Evolutionary conservation across 2,329 filamentous ascomycete species (phyloP).

Genomic region (Penicillium freii): DNA sequence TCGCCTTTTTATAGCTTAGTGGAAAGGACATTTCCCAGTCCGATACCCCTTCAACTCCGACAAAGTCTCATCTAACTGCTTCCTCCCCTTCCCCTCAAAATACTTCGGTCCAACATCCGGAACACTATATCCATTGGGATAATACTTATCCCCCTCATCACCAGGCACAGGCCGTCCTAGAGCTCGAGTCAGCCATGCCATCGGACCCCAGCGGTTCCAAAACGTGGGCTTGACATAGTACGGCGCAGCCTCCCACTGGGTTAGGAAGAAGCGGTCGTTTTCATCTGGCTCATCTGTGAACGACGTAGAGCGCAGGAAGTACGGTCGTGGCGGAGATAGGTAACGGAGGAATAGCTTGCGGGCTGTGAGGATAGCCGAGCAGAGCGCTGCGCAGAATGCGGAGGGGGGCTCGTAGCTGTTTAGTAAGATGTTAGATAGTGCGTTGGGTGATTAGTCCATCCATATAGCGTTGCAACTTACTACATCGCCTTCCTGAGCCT

Average conservation of each 20-base stretch:
- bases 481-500: constrained; percentile 64
- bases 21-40: constrained; percentile 52
- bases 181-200: constrained; percentile 51
- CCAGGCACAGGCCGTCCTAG: constrained; percentile 50
- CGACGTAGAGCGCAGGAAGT: constrained; percentile 35
- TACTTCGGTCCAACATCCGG: constrained; percentile 62
- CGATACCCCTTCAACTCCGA: constrained; percentile 48
- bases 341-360: constrained; percentile 59
- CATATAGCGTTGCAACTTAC: constrained; percentile 42
- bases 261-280: constrained; percentile 53
- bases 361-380: constrained; percentile 50
- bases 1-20: constrained; percentile 12
- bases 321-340: constrained; percentile 59
- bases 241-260: constrained; percentile 60
- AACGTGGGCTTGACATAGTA: constrained; percentile 62
- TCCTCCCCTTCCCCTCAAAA: constrained; percentile 52
- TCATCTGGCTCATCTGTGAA: constrained; percentile 52
- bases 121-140: constrained; percentile 49
- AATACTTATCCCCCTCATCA: constrained; percentile 47
- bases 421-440: neutral
- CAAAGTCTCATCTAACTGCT: constrained; percentile 25
- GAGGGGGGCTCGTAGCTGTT: constrained; percentile 43
- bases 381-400: constrained; percentile 33
- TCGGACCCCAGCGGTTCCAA: constrained; percentile 62
- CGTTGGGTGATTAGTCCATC: neutral